Evolutionary conservation across 2,329 filamentous ascomycete species (phyloP), one percentile per base, ranked within the genome.

Genomic region (Ceratocystis alfenasii): DNA sequence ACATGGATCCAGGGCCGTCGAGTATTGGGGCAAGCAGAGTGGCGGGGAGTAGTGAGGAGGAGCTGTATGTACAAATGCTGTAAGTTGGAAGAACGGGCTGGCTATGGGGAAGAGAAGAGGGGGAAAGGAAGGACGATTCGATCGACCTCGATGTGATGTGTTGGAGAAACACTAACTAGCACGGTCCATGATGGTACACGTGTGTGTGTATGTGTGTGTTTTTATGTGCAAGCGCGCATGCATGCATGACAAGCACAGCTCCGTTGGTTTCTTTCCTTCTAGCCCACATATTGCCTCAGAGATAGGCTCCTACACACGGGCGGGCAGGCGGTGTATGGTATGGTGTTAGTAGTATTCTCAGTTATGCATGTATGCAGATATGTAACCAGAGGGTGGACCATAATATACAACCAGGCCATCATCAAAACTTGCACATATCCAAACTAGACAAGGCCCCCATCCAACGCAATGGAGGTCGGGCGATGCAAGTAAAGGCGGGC

Each of bases 1-100:
- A 81, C 30, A 89, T 90, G 86, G 74, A 78, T 70, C 71, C 80
- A 1, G 87, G 87, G 0, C 82, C 87, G 15, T 83, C 82, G 1
- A 78, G 73, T 70, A 72, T 80, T 48, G 60, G 60, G 17, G 53
- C 68, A 25, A 70, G 74, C 57, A 4, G 3, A n/a, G 28, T 6
- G 25, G n/a, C 30, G 70, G 71, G 15, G n/a, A 69, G n/a, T 71
- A 69, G 36, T 15, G 36, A 41, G 25, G 63, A 65, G 53, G 48
- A 8, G 22, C 20, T 53, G 25, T 55, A 60, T 28, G 53, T 65
- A 30, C 53, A 65, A 22, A 25, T 36, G 7, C 28, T 60, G 4
- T 65, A 65, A 45, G 15, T 4, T 5, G 12, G 17, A 46, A 10
- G 41, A n/a, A 2, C 22, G 7, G 63, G 20, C 17, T 8, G 17